Evolutionary conservation across 164 flowering plant species (phyloP), one percentile per base, ranked within the genome.

Genomic region (Protea cynaroides): DNA sequence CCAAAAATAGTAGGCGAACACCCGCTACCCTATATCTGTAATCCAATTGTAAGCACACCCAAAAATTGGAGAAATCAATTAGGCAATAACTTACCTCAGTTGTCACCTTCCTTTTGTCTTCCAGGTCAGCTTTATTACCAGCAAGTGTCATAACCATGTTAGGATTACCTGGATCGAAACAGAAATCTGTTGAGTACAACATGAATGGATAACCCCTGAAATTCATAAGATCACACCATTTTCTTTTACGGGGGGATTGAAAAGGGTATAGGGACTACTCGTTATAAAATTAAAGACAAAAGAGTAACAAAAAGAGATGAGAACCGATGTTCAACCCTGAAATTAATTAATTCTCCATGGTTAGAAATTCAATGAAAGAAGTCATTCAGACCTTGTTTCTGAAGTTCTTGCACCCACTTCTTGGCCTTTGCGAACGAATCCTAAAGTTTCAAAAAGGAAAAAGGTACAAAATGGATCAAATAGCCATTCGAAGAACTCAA

Each of bases 141-240:
- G 96, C 96, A 72, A 91, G 85, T 46, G 97, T 96, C 87, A 82
- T 82, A 44, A 91, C 96, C 89, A 88, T 83, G 78, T 81, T 88
- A 34, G 92, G 87, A 68, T 86, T 88, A 66, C 97, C 97, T 90
- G 62, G 14, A 71, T 50, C 23, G 46, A 65, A 69, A 40, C 38
- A 58, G 36, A 50, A 54, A 12, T 9, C 54, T 14, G 19, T 21
- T 25, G 23, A 56, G 21, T n/a, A 25, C 57, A 56, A 49, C 10
- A 29, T 25, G n/a, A 40, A 9, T 49, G 18, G 12, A 44, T 2
- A 8, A 44, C 12, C 12, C 49, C 12, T 44, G 36, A 25, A 63
- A 63, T 19, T 6, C 25, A 64, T n/a, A 53, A 5, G 10, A 15
- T 63, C 7, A 34, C 34, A 63, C 18, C n/a, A n/a, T n/a, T n/a